Evolutionary conservation across 2,329 filamentous ascomycete genomes (phyloP).

Genomic region (Neofusicoccum umdonicola): DNA sequence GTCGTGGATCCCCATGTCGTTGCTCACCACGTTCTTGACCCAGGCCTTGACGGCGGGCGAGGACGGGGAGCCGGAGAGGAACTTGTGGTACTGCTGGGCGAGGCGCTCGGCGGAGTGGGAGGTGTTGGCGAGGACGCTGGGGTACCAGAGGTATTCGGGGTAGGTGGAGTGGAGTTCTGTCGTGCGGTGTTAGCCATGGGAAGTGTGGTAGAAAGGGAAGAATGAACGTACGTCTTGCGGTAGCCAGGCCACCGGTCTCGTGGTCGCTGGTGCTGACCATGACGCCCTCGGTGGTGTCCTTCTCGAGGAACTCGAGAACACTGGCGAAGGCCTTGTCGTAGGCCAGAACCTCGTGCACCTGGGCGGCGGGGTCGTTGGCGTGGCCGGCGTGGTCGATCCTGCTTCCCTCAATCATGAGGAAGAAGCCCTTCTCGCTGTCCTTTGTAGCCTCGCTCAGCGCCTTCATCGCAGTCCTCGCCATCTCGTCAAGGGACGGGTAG

Average conservation of each 20-base stretch:
- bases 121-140: conserved; percentile 74
- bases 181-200: background rate
- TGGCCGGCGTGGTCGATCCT: conserved; percentile 91
- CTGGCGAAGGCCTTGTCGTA: conserved; percentile 84
- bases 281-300: conserved; percentile 70
- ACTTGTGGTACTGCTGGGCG: conserved; percentile 58
- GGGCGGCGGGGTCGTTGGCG: conserved; percentile 55
- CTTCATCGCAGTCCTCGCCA: conserved; percentile 78
- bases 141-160: conserved; percentile 76
- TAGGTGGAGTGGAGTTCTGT: conserved; percentile 60
- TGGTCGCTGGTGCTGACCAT: conserved; percentile 92
- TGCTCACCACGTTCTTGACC: conserved; percentile 66
- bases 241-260: conserved; percentile 86
- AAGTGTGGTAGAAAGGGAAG: background rate
- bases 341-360: conserved; percentile 81
- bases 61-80: conserved; percentile 47
- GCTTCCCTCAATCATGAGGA: conserved; percentile 97
- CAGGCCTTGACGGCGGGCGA: conserved; percentile 48
- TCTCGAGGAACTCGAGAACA: conserved; percentile 80
- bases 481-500: conserved; percentile 89
- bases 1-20: conserved; percentile 75
- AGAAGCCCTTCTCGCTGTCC: conserved; percentile 88
- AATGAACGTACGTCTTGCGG: conserved; percentile 65
- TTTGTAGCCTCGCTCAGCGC: conserved; percentile 78
- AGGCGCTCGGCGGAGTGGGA: conserved; percentile 73